These are phyloP conservation scores for Neurospora sp. DNA, from an alignment of 495 filamentous ascomycete species.

Conservation along the genomic window DNA sequence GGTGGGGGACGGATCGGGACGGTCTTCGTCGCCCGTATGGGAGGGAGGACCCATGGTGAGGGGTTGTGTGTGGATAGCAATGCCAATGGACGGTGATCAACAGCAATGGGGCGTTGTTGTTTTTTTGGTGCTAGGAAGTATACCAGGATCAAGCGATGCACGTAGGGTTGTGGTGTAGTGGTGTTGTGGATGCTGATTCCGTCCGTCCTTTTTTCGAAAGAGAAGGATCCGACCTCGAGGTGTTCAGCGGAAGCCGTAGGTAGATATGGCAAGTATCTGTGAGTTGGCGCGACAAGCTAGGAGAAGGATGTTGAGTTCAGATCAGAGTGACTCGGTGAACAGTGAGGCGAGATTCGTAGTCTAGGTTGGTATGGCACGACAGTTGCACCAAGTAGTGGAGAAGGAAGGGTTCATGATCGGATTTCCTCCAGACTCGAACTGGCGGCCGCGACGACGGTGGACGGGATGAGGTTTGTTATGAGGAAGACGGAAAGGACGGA, in stretches of 20 bases:
- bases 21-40: constrained; percentile 19
- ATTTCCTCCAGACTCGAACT: neutral
- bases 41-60: constrained; percentile 30
- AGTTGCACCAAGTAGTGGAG: neutral
- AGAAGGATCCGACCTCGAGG: neutral
- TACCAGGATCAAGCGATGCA: neutral
- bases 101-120: neutral
- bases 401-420: neutral
- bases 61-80: neutral
- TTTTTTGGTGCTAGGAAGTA: constrained; percentile 3
- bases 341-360: neutral
- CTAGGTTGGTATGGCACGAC: neutral
- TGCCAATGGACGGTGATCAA: neutral
- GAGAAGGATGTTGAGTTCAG: neutral
- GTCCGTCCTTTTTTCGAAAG: neutral
- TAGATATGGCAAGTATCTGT: neutral
- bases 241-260: neutral
- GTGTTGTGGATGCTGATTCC: neutral
- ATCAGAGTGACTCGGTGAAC: neutral
- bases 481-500: neutral
- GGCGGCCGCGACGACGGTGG: neutral
- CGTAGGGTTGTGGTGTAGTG: neutral
- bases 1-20: constrained; percentile 29
- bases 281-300: neutral
- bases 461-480: neutral